These are phyloP conservation scores for Aristolochia californica DNA, from an alignment of 164 flowering plant genomes.

Conservation along the genomic window DNA sequence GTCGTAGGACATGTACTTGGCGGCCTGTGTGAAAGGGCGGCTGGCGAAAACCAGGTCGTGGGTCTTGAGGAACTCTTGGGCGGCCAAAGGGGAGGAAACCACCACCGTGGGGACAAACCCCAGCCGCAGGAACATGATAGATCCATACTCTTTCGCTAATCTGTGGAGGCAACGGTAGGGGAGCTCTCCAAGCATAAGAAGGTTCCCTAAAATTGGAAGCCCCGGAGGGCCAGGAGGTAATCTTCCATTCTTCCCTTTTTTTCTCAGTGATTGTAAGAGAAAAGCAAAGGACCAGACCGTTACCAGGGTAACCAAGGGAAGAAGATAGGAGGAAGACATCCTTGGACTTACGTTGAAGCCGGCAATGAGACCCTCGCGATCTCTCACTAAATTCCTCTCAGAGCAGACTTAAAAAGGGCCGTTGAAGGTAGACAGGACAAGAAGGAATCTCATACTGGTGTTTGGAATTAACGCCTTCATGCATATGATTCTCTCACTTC, in stretches of 20 bases:
- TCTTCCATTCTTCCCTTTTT: background rate
- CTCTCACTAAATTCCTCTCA: no score
- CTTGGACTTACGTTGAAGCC: no score
- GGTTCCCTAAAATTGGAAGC: slow-evolving; percentile 19
- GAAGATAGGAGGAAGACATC: background rate
- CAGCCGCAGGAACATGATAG: slow-evolving; percentile 18
- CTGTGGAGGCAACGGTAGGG: slow-evolving; percentile 15
- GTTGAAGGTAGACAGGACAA: no score
- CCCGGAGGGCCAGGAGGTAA: slow-evolving; percentile 22
- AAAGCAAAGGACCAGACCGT: background rate
- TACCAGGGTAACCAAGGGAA: slow-evolving; percentile 1
- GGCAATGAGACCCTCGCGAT: no score
- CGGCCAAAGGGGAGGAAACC: slow-evolving; percentile 13
- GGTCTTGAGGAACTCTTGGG: slow-evolving; percentile 19
- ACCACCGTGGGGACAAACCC: slow-evolving; percentile 14
- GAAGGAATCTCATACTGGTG: no score
- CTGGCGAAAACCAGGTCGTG: slow-evolving; percentile 17
- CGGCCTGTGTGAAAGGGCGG: slow-evolving; percentile 7
- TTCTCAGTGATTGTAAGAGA: background rate
- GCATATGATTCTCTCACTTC: no score
- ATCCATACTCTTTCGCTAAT: slow-evolving; percentile 12
- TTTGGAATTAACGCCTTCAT: no score
- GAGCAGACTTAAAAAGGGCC: no score
- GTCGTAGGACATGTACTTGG: slow-evolving; percentile 9
- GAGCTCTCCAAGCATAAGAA: slow-evolving; percentile 15